Base-by-base conservation (phyloP, 495 filamentous ascomycete genomes). In the Trichoderma parareesei region DNA sequence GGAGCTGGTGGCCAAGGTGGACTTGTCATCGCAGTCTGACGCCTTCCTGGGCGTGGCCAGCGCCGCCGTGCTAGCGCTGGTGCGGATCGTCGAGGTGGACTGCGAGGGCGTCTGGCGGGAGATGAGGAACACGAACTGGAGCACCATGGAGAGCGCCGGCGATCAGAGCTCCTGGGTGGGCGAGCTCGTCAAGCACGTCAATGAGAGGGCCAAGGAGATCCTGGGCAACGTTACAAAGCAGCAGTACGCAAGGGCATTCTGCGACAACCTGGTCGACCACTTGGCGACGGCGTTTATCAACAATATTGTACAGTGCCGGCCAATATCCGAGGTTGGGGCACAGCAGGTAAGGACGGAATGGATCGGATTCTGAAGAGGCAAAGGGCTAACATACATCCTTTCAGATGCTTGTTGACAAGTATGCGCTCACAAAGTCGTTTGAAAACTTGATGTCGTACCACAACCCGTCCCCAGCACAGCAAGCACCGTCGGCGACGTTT, bases 101-200 rank as follows among this genome's bases (percentile, higher is more conserved):
- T 86, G 90, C 67, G 94, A 97, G 66, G 85, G 89, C 3, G 87
- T 86, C 13, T 98, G 93, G 93, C 86, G 93, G 63, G 95, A 98
- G 79, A 98, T 98, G 94, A 89, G 90, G 65, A 96, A 96, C 71
- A 94, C 87, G 0, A 88, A 92, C n/a, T 98, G 94, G 94, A 88
- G 87, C 71, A 90, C 89, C 67, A 88, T 98, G 78, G 95, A 98
- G 68, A 87, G 81, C 65, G 95, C 97, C n/a, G 91, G 90, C 64
- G 94, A 98, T 71, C 93, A 97, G 69, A 97, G 92, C 76, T 88
- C 89, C 0, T 98, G 97, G 69, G 91, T 97, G 40, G 83, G 82
- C 38, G 90, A 96, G 70, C 79, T 98, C 6, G 73, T 97, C 61
- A 80, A 81, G 27, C 85, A 85, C 65, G 79, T 93, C 55, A 91